These are phyloP conservation scores for Neurospora hispaniola DNA, from an alignment of 495 filamentous ascomycete species.

Conservation along the genomic window DNA sequence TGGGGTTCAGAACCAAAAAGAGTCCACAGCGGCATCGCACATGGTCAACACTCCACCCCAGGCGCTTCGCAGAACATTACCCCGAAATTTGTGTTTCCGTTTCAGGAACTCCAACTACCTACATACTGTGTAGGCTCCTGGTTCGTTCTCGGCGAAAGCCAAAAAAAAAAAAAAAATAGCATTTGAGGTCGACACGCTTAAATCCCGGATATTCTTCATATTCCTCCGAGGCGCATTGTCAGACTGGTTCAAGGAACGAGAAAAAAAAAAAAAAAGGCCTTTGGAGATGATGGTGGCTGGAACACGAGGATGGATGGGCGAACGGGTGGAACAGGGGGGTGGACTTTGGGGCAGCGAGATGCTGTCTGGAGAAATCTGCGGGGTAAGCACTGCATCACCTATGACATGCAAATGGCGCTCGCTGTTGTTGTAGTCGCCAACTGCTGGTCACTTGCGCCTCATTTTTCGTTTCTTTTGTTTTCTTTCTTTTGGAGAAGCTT, in stretches of 20 bases:
- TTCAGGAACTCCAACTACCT: not conserved
- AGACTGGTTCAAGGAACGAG: too few species aligned
- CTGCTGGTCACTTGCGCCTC: not conserved
- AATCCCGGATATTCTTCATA: not conserved
- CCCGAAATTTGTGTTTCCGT: not conserved
- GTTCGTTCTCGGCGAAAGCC: not conserved
- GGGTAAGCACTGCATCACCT: not conserved
- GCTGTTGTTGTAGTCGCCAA: not conserved
- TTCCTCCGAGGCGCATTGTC: not conserved
- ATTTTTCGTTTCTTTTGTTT: not conserved
- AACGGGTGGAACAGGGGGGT: not conserved
- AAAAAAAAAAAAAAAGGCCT: too few species aligned
- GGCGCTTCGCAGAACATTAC: not conserved
- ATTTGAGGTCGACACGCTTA: not conserved
- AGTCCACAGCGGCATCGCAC: not conserved
- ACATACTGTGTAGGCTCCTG: not conserved
- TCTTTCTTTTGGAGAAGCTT: not conserved
- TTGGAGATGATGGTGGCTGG: not conserved
- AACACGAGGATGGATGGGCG: not conserved
- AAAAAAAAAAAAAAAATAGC: not conserved
- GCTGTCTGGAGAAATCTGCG: not conserved
- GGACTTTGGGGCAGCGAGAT: not conserved
- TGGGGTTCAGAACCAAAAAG: not conserved
- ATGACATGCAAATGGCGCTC: not conserved
- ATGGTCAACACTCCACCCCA: not conserved